Base-by-base conservation (phyloP, 2,329 filamentous ascomycete genomes). In the Claviceps paspali region DNA sequence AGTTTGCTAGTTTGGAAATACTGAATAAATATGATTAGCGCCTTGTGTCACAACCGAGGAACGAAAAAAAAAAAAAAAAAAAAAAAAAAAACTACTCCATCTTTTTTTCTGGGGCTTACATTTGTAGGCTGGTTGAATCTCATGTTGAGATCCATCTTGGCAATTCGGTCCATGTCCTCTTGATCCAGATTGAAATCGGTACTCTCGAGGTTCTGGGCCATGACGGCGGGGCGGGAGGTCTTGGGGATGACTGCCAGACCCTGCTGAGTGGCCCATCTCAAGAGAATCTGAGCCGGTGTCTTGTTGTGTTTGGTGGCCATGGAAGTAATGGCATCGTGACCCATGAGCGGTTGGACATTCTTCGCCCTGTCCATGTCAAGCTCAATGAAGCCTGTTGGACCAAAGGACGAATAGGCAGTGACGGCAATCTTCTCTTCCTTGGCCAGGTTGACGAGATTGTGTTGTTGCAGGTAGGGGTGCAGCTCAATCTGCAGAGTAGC, bases 401-500 rank as follows among this genome's bases (percentile, higher is more conserved):
- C 84, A 52, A 91, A 88, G 34, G 79, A 83, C 17, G 79, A 86
- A 68, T 91, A 92, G 35, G 82, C 84, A 3, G 83, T 91, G 40
- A 92, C 70, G 47, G 68, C 67, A 49, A 92, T 79, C 42, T 75
- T 73, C 62, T 85, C 70, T 38, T 64, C 61, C 64, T 80, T 68
- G 49, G 78, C 79, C 36, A 84, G 73, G 50, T 73, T 64, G 50
- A 91, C 57, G 36, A 92, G 72, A 38, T 76, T 69, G 41, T 66
- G 60, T 68, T 92, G 84, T 43, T 82, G 79, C 41, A 88, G 73
- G 70, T 87, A 91, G 19, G 84, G 84, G 69, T 92, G 85, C 65
- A 88, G 82, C 68, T 92, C 84, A 59, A 92, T 79, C 68, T 92
- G 85, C 42, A 91, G 76, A 29, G 80, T 78, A 28, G 82, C 79